These are phyloP conservation scores for Boletus speciosus DNA, from an alignment of 768 basidiomycete genomes.

Conservation along the genomic window DNA sequence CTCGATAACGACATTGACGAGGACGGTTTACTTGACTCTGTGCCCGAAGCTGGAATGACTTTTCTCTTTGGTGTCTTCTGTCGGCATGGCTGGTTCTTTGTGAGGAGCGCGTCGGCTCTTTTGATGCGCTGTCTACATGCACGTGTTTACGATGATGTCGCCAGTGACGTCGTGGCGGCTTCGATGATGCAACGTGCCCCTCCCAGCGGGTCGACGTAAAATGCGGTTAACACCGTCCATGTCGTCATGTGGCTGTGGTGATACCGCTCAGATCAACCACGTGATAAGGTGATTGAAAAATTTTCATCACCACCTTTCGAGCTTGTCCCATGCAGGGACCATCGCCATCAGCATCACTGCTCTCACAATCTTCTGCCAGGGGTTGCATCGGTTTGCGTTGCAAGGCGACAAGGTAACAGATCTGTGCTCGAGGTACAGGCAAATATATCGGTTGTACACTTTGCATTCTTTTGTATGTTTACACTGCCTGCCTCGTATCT, in stretches of 20 bases:
- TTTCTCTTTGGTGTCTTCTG: conserved; percentile 2
- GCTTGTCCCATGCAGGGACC: background rate
- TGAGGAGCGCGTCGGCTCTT: too few species aligned
- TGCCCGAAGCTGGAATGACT: conserved; percentile 4
- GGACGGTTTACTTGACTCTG: conserved; percentile 11
- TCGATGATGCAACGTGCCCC: conserved; percentile 17
- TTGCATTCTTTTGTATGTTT: conserved; percentile 4
- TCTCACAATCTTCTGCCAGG: too few species aligned
- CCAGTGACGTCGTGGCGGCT: conserved; percentile 20
- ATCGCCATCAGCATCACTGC: background rate
- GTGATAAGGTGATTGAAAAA: conserved; percentile 8
- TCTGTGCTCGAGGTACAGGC: background rate
- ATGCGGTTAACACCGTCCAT: conserved; percentile 4
- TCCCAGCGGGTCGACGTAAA: too few species aligned
- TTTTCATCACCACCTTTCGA: background rate
- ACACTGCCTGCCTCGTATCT: conserved; percentile 16
- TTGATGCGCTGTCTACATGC: background rate
- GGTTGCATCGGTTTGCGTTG: background rate
- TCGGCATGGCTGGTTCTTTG: background rate
- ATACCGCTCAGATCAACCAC: background rate
- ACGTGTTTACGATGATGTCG: conserved; percentile 17
- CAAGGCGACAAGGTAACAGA: background rate
- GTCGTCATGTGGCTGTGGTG: conserved; percentile 15
- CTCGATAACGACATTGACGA: background rate
- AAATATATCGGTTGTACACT: background rate